Evolutionary conservation across 2,329 filamentous ascomycete species (phyloP), one percentile per base, ranked within the genome.

Genomic region (Botrytis tulipae): DNA sequence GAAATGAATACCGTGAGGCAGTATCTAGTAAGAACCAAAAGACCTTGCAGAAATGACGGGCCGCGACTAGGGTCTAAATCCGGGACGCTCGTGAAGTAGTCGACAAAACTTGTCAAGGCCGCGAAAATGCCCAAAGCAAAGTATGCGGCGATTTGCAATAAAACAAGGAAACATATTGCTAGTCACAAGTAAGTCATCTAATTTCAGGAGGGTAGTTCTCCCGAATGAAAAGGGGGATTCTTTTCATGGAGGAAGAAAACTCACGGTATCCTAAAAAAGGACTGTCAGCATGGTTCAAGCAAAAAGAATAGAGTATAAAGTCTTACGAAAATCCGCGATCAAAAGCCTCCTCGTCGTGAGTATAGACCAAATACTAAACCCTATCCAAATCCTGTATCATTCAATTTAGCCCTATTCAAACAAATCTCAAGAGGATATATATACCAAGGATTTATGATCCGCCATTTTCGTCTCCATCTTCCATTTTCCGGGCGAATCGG

Each of bases 271-370:
- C 70, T 72, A 42, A 12, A 44, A 61, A 18, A 12, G 22, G 9
- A 22, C 2, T 18, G n/a, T 72, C 46, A 74, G 62, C 37, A 59
- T 57, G 22, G 22, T 54, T 62, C 18, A 4, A 51, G 18, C 59
- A 48, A 14, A 61, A 59, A 22, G 51, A 66, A 37, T 63, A 2
- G 29, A 51, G 32, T 20, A 46, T 42, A 35, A 16, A 61, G 51
- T 78, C 79, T 76, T 74, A 80, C 79, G 74, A 78, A 79, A 79
- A 63, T 72, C 73, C 61, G 68, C 73, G 18, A 73, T 78, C 72
- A 80, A 74, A 22, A 79, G 35, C 69, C 75, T 77, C 73, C 79
- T 73, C 29, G 70, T 37, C 29, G 60, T 66, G 25, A 72, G 29
- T 54, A 72, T 67, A 54, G 70, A 72, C 61, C 37, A 65, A 42